These are phyloP conservation scores for Pulveroboletus sp. DNA, from an alignment of 768 basidiomycete genomes.

Conservation along the genomic window DNA sequence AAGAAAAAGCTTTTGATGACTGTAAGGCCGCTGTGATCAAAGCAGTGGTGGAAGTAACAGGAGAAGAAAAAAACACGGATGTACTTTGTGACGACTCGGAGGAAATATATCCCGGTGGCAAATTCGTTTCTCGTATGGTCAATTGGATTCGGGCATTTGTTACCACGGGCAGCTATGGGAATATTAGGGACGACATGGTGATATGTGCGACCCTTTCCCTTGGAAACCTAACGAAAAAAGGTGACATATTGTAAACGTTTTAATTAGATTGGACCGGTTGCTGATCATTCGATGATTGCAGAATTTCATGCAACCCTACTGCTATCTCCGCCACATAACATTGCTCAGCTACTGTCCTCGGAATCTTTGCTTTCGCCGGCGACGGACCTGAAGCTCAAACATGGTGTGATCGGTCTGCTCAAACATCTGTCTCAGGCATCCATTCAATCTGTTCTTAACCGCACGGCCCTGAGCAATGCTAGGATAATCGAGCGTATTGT, in stretches of 20 bases:
- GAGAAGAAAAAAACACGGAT: slow-evolving; percentile 75
- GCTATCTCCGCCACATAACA: slow-evolving; percentile 59
- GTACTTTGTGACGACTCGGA: slow-evolving; percentile 73
- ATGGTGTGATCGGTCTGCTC: slow-evolving; percentile 82
- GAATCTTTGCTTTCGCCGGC: slow-evolving; percentile 48
- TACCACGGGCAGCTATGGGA: slow-evolving; percentile 30
- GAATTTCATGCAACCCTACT: slow-evolving; percentile 61
- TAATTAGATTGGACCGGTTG: slow-evolving; percentile 1
- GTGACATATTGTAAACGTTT: slow-evolving; percentile 36
- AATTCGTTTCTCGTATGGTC: slow-evolving; percentile 71
- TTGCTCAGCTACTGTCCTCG: slow-evolving; percentile 62
- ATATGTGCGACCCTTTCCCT: slow-evolving; percentile 82
- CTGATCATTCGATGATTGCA: slow-evolving; percentile 27
- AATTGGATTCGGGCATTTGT: slow-evolving; percentile 68
- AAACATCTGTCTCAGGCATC: slow-evolving; percentile 80
- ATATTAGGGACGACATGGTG: slow-evolving; percentile 66
- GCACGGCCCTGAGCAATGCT: slow-evolving; percentile 55
- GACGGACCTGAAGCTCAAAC: slow-evolving; percentile 80
- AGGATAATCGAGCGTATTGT: slow-evolving; percentile 62
- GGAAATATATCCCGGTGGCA: slow-evolving; percentile 57
- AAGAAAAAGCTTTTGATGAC: slow-evolving; percentile 71
- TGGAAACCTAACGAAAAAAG: slow-evolving; percentile 77
- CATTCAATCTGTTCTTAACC: slow-evolving; percentile 56
- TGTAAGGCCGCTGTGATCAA: slow-evolving; percentile 88
- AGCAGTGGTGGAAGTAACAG: slow-evolving; percentile 80